Base-by-base conservation (phyloP, 2,329 filamentous ascomycete genomes). In the Fusarium illudens region DNA sequence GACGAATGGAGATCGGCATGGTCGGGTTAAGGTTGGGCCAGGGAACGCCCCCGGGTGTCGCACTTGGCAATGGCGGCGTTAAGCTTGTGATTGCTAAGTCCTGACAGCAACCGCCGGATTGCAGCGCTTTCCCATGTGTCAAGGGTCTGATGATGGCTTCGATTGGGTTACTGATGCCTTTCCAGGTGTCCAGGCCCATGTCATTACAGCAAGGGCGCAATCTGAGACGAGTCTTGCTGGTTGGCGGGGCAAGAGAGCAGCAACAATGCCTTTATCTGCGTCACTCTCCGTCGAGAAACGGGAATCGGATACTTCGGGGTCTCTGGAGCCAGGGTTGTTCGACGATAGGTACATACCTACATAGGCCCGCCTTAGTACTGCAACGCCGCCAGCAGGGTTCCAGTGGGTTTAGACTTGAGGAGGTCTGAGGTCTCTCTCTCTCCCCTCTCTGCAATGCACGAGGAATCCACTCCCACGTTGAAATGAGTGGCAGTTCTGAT, bases 271-370 rank as follows among this genome's bases (percentile, higher is more conserved):
- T 56, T 22, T 49, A 50, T 51, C 25, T 32, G 37, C 27, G 4
- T 25, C 62, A 46, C 42, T 54, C 60, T 65, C 62, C 62, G 62
- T 51, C 36, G 30, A 25, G 32, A 39, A 52, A 55, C 62, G 54
- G 39, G 62, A 62, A 29, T 54, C 49, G 55, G 61, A 37, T 34
- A 57, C 27, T 36, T 20, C 32, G 27, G 36, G 53, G 53, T 48
- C 15, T 36, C 25, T 44, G 39, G 25, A 25, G 20, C 39, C 20
- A 39, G 27, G 53, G n/a, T 48, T n/a, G 39, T 22, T 12, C 22
- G 22, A 56, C 53, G 37, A 48, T 56, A 56, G 54, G n/a, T n/a
- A n/a, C n/a, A n/a, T n/a, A n/a, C n/a, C n/a, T n/a, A n/a, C n/a
- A n/a, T n/a, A n/a, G 30, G 37, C 36, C 58, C 36, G 56, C 39